Percentiles rank a stretch among this genome's conserved stretches.
Conservation (phyloP, 768 basidiomycete genomes). For the Phlegmacium glaucopus region DNA sequence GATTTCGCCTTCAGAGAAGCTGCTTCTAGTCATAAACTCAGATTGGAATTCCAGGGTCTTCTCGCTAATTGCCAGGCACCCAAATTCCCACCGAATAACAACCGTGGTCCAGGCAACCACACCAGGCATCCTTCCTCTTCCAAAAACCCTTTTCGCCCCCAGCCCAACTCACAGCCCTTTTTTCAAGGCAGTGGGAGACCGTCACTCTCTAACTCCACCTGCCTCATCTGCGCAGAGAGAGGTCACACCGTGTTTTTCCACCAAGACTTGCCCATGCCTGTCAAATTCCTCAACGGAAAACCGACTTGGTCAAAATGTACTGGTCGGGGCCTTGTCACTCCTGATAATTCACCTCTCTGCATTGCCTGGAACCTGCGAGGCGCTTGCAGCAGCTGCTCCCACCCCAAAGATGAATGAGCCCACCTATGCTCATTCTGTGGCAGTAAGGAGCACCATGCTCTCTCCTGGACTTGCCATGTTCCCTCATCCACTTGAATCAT, state of each 20-base stretch:
- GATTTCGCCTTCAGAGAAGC: too few species aligned
- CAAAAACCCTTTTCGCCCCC: too few species aligned
- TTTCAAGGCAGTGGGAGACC: too few species aligned
- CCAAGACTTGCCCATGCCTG: not conserved
- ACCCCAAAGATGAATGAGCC: not conserved
- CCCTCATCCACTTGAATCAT: not conserved
- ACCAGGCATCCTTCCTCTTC: too few species aligned
- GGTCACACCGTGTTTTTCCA: not conserved
- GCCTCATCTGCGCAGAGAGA: not conserved
- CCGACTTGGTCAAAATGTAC: not conserved
- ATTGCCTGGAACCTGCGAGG: not conserved
- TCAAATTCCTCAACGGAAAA: not conserved
- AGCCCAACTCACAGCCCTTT: not conserved
- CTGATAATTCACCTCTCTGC: not conserved
- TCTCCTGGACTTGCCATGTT: slow-evolving; percentile 5
- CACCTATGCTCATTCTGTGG: slow-evolving; percentile 26
- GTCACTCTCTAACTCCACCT: not conserved
- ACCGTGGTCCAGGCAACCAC: too few species aligned
- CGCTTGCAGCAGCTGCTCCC: too few species aligned
- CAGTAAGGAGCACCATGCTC: slow-evolving; percentile 15
- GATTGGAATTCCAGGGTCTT: too few species aligned
- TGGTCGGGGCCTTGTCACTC: not conserved
- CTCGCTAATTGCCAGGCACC: too few species aligned
- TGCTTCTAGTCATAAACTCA: too few species aligned
- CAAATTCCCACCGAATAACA: too few species aligned